Conservation (phyloP, 129 eudicot species). For the Saposhnikovia divaricata region DNA sequence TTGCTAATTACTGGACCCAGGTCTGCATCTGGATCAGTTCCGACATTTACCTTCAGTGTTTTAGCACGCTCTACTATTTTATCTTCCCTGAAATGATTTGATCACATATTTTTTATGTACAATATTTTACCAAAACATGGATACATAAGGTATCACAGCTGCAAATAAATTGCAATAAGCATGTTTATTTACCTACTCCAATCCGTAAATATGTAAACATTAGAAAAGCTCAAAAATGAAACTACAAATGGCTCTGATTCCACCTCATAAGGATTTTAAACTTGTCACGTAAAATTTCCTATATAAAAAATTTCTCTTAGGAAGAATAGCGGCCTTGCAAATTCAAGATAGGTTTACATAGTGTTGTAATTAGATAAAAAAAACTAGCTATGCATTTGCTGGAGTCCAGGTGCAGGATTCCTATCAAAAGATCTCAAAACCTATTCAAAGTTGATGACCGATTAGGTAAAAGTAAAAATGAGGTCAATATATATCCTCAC, state of each 20-base stretch:
- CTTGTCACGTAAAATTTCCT: not conserved
- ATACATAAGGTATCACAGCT: not conserved
- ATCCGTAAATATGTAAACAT: not conserved
- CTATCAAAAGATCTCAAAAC: too few species aligned
- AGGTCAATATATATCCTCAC: too few species aligned
- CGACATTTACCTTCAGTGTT: conserved; percentile 75
- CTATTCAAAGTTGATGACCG: too few species aligned
- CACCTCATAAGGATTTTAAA: not conserved
- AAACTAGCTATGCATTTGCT: not conserved
- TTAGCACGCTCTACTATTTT: conserved; percentile 79
- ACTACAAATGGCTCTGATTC: not conserved
- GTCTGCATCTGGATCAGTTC: conserved; percentile 93
- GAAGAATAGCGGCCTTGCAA: not conserved
- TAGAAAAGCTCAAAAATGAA: not conserved
- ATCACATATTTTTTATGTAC: not conserved
- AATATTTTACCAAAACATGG: not conserved
- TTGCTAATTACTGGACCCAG: conserved; percentile 97
- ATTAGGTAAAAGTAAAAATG: too few species aligned
- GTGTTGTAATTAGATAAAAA: not conserved
- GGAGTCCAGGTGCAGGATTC: too few species aligned
- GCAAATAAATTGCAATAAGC: not conserved
- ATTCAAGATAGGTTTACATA: not conserved
- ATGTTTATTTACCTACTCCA: not conserved
- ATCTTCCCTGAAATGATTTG: conserved; percentile 52
- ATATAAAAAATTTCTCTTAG: not conserved